Base-by-base conservation (phyloP, 495 filamentous ascomycete species). In the Daldinia caldariorum region DNA sequence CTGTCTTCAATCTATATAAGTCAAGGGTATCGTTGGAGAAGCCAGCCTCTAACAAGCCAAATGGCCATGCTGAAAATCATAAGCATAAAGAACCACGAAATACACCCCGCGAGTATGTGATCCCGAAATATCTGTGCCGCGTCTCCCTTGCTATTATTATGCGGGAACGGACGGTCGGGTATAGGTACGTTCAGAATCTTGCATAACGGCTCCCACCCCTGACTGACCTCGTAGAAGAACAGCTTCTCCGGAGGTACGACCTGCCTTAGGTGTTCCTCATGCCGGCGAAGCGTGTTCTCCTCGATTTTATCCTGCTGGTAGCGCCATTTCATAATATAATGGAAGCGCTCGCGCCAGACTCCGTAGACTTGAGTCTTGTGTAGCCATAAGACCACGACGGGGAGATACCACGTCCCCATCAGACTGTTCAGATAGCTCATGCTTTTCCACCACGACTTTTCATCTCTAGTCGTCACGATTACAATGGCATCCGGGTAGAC, bases 131-230 rank as follows among this genome's bases (percentile, higher is more conserved):
- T 69, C 32, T 74, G 72, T 14, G 71, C 69, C 13, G 74, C 74
- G 7, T 72, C 69, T 37, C 64, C 61, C 58, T 76, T 70, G 58
- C 74, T 76, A 56, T 82, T 81, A 54, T 74, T 75, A 34, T 73
- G 74, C 29, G 80, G 80, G 58, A 82, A 80, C 18, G 76, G 72
- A 6, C 45, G 54, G 37, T 77, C 74, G n/a, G 80, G 80, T 53
- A 80, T 56, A 6, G 78, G 76, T 31, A 75, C 64, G 58, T 77
- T 69, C 41, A 82, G 69, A 35, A 82, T 80, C 49, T 70, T 72
- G 67, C 79, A 81, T 29, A 82, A 54, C 6, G 78, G 79, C 45
- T 76, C 78, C 80, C 78, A 82, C 26, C 80, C 80, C 58, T 85
- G 77, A 55, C 79, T 77, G 34, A 84, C 79, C 12, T 79, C 64